Evolutionary conservation across 2,329 filamentous ascomycete genomes (phyloP).

Genomic region (Tolypocladium amazonense): DNA sequence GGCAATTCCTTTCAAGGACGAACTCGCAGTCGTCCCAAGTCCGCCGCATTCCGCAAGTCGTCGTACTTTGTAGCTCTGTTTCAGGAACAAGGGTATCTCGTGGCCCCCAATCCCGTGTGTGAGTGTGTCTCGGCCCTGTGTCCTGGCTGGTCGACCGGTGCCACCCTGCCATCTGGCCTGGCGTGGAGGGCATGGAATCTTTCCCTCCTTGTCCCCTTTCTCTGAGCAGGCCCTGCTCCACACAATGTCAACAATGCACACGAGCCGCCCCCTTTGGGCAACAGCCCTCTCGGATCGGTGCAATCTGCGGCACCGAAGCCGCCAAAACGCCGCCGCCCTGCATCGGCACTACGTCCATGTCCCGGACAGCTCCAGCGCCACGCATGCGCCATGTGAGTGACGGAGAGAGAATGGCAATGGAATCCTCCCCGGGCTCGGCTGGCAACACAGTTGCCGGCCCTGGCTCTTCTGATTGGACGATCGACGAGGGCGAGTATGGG

Average conservation of each 20-base stretch:
- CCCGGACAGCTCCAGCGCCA: background rate
- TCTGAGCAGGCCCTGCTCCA: background rate
- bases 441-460: background rate
- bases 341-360: background rate
- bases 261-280: background rate
- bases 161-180: background rate
- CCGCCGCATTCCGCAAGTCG: background rate
- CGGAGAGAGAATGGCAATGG: background rate
- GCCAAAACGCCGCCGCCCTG: background rate
- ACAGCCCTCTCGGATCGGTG: background rate
- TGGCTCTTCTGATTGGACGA: background rate
- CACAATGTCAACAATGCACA: background rate
- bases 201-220: background rate
- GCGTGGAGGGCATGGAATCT: background rate
- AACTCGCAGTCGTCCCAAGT: background rate
- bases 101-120: background rate
- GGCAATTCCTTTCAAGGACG: background rate
- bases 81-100: background rate
- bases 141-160: background rate
- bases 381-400: background rate
- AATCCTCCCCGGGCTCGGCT: background rate
- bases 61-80: background rate
- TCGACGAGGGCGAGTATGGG: background rate
- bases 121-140: background rate
- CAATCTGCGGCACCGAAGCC: background rate